Base-by-base conservation (phyloP, 306 rosid genomes). In the Pyrus communis region DNA sequence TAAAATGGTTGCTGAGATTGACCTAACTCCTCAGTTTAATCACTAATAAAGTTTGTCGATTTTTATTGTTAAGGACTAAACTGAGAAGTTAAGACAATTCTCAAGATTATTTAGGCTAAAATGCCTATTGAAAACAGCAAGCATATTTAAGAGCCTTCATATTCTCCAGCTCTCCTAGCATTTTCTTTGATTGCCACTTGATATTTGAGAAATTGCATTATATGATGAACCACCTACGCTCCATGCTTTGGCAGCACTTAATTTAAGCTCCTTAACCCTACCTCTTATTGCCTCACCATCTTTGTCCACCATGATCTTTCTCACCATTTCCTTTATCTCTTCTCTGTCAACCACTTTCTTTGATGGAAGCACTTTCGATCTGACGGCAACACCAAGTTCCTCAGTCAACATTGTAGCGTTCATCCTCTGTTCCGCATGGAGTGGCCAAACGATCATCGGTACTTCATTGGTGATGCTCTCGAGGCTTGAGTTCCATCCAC, bases 381-480 rank as follows among this genome's bases (percentile, higher is more conserved):
- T 11, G 22, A 81, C 69, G 3, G 80, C 84, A 59, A 73, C 73
- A 33, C 89, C 84, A 17, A 73, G 55, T 42, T 88, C 91, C 74
- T 89, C 89, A 18, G 82, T 75, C 59, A 88, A 22, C 74, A 84
- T 2, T 11, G 82, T 23, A 0, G 91, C 88, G 23, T 85, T 91
- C 89, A 91, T 79, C 67, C 71, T 79, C 77, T 91, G 90, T 86
- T 91, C 93, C 0, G 90, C 86, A 12, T 87, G 85, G 0, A 91
- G 75, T 0, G 96, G 96, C 91, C 96, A 91, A 7, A 82, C 85
- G 2, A 88, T 66, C 78, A 89, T 79, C 0, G 90, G 90, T 19
- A 87, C 86, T 7, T 87, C 90, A 4, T 78, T 82, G 2, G 75
- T 75, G 11, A 89, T 30, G 46, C 93, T 84, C 75, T 87, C 96